Percentiles rank a stretch among this genome's conserved stretches.
These are phyloP conservation scores for Penicillium salamii DNA, from an alignment of 495 filamentous ascomycete species.

Conservation along the genomic window DNA sequence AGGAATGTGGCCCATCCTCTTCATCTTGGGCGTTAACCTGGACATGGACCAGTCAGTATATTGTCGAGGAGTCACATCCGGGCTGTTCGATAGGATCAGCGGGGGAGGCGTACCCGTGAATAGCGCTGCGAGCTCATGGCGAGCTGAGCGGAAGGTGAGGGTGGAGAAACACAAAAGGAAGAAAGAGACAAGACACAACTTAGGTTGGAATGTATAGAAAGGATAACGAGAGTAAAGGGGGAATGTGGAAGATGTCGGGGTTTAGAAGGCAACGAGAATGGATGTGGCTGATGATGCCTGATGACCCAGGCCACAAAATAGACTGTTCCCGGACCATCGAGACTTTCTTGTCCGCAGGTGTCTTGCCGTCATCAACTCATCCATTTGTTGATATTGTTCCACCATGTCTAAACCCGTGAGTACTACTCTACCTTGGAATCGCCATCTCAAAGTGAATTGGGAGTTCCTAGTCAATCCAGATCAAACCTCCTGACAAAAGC, in stretches of 20 bases:
- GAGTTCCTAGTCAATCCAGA: background rate
- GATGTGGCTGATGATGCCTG: conserved; percentile 9
- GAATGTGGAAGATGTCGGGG: conserved; percentile 19
- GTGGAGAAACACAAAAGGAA: conserved; percentile 17
- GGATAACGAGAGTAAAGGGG: conserved; percentile 15
- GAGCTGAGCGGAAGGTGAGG: conserved; percentile 38
- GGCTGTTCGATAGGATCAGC: conserved; percentile 21
- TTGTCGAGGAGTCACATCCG: conserved; percentile 12
- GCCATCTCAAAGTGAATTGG: background rate
- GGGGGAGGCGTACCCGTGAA: conserved; percentile 64
- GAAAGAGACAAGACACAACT: conserved; percentile 15
- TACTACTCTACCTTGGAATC: background rate
- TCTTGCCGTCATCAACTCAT: background rate
- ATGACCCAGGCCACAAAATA: conserved; percentile 18
- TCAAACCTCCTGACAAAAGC: conserved; percentile 13
- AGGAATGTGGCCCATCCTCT: conserved; percentile 45
- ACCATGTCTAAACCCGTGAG: conserved; percentile 34
- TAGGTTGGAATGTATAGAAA: conserved; percentile 15
- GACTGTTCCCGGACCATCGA: conserved; percentile 4
- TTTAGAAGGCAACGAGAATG: conserved; percentile 21
- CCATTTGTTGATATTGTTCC: background rate
- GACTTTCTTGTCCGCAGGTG: background rate
- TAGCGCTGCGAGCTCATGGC: conserved; percentile 81
- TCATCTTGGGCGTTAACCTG: conserved; percentile 56
- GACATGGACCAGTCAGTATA: conserved; percentile 12